These are phyloP conservation scores for Verticillium longisporum DNA, from an alignment of 2,329 filamentous ascomycete genomes.

Conservation along the genomic window DNA sequence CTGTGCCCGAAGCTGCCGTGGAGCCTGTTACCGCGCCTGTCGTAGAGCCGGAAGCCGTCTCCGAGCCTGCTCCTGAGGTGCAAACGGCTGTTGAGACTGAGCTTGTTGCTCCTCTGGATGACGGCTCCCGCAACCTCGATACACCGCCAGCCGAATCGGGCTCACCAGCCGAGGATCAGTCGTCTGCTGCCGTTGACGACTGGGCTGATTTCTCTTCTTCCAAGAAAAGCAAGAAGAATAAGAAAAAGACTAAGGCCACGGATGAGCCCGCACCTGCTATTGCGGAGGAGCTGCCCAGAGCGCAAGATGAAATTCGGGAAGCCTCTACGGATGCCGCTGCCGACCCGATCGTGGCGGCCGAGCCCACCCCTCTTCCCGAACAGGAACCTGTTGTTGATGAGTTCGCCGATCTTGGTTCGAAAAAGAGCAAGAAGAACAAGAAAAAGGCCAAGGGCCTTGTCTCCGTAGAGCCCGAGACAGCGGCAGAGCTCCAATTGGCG, in stretches of 20 bases:
- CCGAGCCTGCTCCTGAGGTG: background rate
- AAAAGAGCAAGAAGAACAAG: conserved; percentile 5
- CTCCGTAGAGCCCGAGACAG: background rate
- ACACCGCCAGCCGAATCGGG: background rate
- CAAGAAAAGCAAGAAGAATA: conserved; percentile 3
- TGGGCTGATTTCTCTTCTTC: background rate
- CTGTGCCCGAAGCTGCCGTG: background rate
- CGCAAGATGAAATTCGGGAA: background rate
- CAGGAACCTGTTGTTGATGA: background rate
- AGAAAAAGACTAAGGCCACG: conserved; percentile 1
- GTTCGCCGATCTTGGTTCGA: background rate
- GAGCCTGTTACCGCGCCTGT: background rate
- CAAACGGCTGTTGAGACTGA: background rate
- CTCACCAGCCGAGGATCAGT: background rate
- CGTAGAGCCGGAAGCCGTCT: background rate
- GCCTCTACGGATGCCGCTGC: background rate
- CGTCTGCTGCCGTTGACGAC: background rate
- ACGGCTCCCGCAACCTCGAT: background rate
- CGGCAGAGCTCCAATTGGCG: background rate
- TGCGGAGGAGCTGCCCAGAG: background rate
- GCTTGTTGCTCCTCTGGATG: background rate
- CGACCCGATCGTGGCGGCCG: background rate
- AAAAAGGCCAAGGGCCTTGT: background rate
- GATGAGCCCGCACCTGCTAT: background rate
- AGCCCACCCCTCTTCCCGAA: background rate